Base-by-base conservation (phyloP, 2,329 filamentous ascomycete genomes). In the Colletotrichum limetticola region DNA sequence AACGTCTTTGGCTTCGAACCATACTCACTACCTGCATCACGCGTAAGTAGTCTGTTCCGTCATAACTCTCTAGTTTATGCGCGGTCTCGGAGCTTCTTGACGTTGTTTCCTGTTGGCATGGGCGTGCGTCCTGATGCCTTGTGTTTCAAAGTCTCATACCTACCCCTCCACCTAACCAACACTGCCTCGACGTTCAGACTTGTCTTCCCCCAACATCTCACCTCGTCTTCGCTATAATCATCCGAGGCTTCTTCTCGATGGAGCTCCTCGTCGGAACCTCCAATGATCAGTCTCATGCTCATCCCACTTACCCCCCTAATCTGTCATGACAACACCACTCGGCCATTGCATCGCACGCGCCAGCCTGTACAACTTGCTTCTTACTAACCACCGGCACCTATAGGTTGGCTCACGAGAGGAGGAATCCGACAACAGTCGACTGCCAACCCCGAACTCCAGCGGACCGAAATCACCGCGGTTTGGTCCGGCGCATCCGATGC, bases 1-100 rank as follows among this genome's bases (percentile, higher is more conserved):
- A 93, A 93, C 80, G 94, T 95, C 80, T 97, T 95, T 83, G 92
- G 93, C 56, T 98, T 95, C 79, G 95, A 98, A 81, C 93, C 96
- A 42, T 92, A 98, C 75, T 98, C 97, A 46, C 87, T 98, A 65
- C 96, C 97, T 49, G 88, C 90, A 37, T 96, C 94, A 58, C 90
- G 94, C 84, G 94, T 96, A 91, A 83, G 93, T 89, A 53, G n/a
- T 63, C 26, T 22, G 22, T 35, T 35, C 59, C 42, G 66, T 60
- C 37, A 55, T 28, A 30, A 56, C 60, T 57, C 58, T 32, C 58
- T 19, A 30, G 19, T 62, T 30, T 19, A 56, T 71, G 53, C 56
- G 32, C 71, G 67, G 35, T 24, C 55, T 37, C 28, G 46, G 66
- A 32, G 60, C 12, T 26, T 49, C 60, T 72, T 58, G 42, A 70